Percentiles rank a stretch among this genome's conserved stretches.
phyloP scores from a whole-genome alignment of 1,284 basidiomycete genomes.

The Anthracocystis walkeri region DNA sequence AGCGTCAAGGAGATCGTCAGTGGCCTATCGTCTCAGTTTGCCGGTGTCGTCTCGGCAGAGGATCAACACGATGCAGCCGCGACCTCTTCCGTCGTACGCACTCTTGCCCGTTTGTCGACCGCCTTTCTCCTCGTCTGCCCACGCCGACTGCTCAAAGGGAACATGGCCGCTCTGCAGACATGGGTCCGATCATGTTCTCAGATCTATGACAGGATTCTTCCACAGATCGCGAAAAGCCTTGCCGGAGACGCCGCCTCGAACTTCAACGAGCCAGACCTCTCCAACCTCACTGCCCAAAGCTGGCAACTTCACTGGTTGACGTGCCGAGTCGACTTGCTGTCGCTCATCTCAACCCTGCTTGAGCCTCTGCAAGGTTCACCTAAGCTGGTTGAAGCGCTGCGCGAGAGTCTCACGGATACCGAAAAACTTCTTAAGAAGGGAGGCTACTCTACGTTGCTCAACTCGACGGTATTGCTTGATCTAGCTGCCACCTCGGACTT shows the following conservation, averaged over 20 bases:
- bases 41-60: background rate
- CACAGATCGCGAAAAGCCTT: slow-evolving; percentile 5
- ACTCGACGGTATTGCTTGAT: slow-evolving; percentile 37
- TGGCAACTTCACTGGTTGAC: slow-evolving; percentile 45
- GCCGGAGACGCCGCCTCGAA: background rate
- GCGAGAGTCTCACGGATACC: slow-evolving; percentile 13
- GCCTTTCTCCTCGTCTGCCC: slow-evolving; percentile 30
- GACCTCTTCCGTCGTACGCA: slow-evolving; percentile 13
- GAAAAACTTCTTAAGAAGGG: slow-evolving; percentile 25
- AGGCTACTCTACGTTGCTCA: slow-evolving; percentile 21
- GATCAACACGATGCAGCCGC: background rate
- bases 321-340: slow-evolving; percentile 34
- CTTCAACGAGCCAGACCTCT: slow-evolving; percentile 5
- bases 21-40: slow-evolving; percentile 26
- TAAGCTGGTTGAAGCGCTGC: slow-evolving; percentile 7
- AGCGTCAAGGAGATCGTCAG: slow-evolving; percentile 32
- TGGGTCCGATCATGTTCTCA: slow-evolving; percentile 22
- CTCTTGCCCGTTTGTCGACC: slow-evolving; percentile 26
- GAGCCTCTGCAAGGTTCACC: slow-evolving; percentile 18
- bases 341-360: slow-evolving; percentile 22
- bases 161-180: background rate
- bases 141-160: slow-evolving; percentile 19
- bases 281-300: slow-evolving; percentile 8
- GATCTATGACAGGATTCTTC: slow-evolving; percentile 30
- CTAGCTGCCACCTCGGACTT: slow-evolving; percentile 33